Evolutionary conservation across 2,329 filamentous ascomycete species (phyloP).

Genomic region (Diaporthe ampelina): DNA sequence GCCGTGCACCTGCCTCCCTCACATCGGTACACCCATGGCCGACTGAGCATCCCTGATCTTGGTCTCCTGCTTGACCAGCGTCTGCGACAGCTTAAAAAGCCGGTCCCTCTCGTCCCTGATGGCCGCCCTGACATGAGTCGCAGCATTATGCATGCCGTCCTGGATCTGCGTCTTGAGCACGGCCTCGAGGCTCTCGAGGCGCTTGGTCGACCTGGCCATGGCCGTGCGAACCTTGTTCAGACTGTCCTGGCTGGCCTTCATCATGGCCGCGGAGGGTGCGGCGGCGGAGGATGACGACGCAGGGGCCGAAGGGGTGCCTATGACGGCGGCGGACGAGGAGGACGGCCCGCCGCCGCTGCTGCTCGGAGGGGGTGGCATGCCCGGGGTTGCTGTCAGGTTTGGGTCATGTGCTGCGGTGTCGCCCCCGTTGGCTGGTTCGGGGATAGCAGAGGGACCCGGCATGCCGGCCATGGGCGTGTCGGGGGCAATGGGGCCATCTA

Average conservation of each 20-base stretch:
- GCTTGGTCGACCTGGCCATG: constrained; percentile 38
- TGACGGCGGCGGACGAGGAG: not conserved
- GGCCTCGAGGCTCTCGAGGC: constrained; percentile 38
- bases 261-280: not conserved
- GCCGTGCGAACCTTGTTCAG: constrained; percentile 40
- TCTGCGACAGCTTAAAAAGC: constrained; percentile 39
- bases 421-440: constrained; percentile 9
- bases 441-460: constrained; percentile 6
- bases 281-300: not conserved
- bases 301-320: not conserved
- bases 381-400: constrained; percentile 18
- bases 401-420: constrained; percentile 20
- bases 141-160: constrained; percentile 41
- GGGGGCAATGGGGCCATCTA: constrained; percentile 37
- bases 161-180: constrained; percentile 41
- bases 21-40: constrained; percentile 26
- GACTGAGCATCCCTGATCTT: constrained; percentile 35
- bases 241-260: constrained; percentile 39
- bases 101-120: constrained; percentile 39
- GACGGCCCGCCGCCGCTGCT: not conserved
- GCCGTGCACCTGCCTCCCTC: not conserved
- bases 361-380: constrained; percentile 20
- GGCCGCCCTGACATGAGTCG: constrained; percentile 37
- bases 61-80: constrained; percentile 39
- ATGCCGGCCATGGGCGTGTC: constrained; percentile 31